Percentiles rank a stretch among this genome's conserved stretches.
Conservation (phyloP, 2,329 filamentous ascomycete species). For the Hypomyces perniciosus region DNA sequence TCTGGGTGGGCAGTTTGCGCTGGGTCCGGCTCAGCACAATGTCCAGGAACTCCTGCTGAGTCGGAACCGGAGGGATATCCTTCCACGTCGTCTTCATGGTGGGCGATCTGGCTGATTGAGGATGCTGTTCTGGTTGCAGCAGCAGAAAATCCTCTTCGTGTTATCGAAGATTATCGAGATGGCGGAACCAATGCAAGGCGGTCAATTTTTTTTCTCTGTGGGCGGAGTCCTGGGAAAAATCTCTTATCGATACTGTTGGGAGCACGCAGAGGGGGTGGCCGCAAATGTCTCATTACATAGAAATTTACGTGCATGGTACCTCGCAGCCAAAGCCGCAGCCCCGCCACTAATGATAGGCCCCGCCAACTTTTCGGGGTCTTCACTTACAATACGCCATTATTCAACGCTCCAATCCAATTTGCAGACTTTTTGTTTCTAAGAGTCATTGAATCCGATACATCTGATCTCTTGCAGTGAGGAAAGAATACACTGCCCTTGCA, state of each 20-base stretch:
- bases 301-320: neutral
- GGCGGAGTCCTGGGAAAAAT: conserved; percentile 17
- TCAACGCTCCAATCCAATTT: neutral
- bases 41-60: conserved; percentile 92
- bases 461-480: too few relatives aligned
- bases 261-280: conserved; percentile 1
- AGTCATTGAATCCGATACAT: neutral
- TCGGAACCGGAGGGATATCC: conserved; percentile 82
- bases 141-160: conserved; percentile 7
- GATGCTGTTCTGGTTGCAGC: conserved; percentile 5
- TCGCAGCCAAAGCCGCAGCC: neutral
- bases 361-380: neutral
- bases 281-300: conserved; percentile 14
- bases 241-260: conserved; percentile 22
- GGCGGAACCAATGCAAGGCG: conserved; percentile 21
- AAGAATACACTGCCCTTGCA: too few relatives aligned
- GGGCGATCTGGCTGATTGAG: conserved; percentile 25
- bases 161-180: conserved; percentile 20
- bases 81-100: conserved; percentile 61
- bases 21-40: conserved; percentile 94
- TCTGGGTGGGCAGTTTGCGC: conserved; percentile 88
- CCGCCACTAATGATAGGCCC: conserved; percentile 14
- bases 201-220: conserved; percentile 29
- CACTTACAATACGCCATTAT: neutral
- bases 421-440: neutral